Evolutionary conservation across 805 yeast genomes (phyloP).

Genomic region (Millerozyma miso): DNA sequence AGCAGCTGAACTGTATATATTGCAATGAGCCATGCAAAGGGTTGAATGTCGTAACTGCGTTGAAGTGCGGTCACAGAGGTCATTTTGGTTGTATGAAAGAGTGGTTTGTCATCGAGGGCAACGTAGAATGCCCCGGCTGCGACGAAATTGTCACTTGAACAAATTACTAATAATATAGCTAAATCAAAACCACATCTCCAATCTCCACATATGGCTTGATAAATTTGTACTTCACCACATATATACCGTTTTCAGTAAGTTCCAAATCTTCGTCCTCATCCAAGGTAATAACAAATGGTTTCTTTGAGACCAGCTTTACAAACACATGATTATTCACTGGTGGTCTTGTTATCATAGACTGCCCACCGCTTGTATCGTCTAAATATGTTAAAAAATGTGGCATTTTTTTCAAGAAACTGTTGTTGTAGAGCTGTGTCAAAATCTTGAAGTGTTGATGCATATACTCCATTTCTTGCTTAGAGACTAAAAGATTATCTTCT

Average conservation of each 20-base stretch:
- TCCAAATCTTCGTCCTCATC: conserved; percentile 41
- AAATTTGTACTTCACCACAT: conserved; percentile 63
- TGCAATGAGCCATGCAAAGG: conserved; percentile 79
- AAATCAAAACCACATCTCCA: conserved; percentile 38
- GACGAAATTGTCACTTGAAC: conserved; percentile 21
- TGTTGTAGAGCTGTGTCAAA: conserved; percentile 59
- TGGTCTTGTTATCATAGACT: conserved; percentile 78
- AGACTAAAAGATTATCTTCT: conserved; percentile 28
- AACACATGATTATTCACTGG: conserved; percentile 76
- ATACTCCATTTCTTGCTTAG: conserved; percentile 59
- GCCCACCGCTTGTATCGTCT: conserved; percentile 60
- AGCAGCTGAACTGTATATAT: conserved; percentile 66
- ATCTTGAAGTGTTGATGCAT: conserved; percentile 66
- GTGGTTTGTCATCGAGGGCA: conserved; percentile 68
- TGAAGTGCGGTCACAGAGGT: conserved; percentile 83
- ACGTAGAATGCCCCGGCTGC: conserved; percentile 76
- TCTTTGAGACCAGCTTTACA: conserved; percentile 42
- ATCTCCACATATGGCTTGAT: conserved; percentile 29
- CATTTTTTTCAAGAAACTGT: conserved; percentile 59
- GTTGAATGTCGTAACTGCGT: conserved; percentile 49
- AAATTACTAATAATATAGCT: conserved; percentile 1
- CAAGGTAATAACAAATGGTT: conserved; percentile 22
- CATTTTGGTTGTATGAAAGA: conserved; percentile 74
- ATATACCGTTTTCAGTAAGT: conserved; percentile 60
- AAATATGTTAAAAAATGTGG: conserved; percentile 69